phyloP scores from a whole-genome alignment of 805 yeast species.

The Metschnikowia bowlesiae region DNA sequence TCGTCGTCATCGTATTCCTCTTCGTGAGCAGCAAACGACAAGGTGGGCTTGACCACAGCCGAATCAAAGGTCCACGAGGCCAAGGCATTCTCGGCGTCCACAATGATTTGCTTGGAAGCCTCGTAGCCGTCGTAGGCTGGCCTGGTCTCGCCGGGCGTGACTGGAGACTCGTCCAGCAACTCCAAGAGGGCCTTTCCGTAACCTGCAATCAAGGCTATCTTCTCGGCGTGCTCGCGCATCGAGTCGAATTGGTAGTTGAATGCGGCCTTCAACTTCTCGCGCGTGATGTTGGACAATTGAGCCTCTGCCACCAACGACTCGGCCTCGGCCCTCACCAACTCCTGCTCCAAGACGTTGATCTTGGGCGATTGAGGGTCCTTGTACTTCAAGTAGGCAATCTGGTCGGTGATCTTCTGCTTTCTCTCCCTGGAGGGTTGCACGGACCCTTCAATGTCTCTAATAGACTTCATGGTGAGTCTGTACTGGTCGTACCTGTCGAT shows the following conservation, averaged over 20 bases:
- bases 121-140: conserved; percentile 86
- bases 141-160: conserved; percentile 90
- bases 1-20: conserved; percentile 47
- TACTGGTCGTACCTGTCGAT: conserved; percentile 83
- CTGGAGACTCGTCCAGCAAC: conserved; percentile 78
- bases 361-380: conserved; percentile 83
- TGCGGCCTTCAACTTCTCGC: conserved; percentile 82
- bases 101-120: conserved; percentile 81
- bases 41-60: conserved; percentile 78
- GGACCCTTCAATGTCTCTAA: conserved; percentile 80
- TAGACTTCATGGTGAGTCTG: conserved; percentile 74
- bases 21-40: conserved; percentile 53
- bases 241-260: conserved; percentile 83
- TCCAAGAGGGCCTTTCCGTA: conserved; percentile 85
- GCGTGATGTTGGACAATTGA: conserved; percentile 80
- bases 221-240: conserved; percentile 79
- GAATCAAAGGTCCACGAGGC: conserved; percentile 81
- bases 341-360: conserved; percentile 79
- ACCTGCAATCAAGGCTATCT: conserved; percentile 80
- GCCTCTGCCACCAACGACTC: conserved; percentile 90
- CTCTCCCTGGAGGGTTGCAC: conserved; percentile 87
- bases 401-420: conserved; percentile 79
- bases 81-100: conserved; percentile 79
- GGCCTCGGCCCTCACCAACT: conserved; percentile 87
- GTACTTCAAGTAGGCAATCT: conserved; percentile 78